phyloP scores from a whole-genome alignment of 176 grass and related monocot genomes.

The Paspalum vaginatum region DNA sequence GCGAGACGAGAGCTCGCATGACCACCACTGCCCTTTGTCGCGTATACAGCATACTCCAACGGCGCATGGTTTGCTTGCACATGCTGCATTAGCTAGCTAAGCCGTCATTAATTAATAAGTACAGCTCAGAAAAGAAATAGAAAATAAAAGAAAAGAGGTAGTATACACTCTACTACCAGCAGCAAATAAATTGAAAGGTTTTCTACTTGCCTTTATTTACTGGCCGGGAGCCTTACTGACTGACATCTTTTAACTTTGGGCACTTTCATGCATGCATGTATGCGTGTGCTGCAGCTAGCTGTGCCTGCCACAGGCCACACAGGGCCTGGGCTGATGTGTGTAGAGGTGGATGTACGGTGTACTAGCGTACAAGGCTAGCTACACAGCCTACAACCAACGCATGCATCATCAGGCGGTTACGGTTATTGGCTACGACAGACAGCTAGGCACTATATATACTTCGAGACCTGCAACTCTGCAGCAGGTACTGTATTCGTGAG shows the following conservation, averaged over 20 bases:
- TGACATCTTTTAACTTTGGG: conserved; percentile 39
- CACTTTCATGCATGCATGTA: conserved; percentile 49
- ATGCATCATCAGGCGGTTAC: too few relatives aligned
- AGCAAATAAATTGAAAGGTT: neutral
- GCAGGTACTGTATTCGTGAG: too few relatives aligned
- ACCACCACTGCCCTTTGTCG: conserved; percentile 42
- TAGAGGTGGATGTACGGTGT: too few relatives aligned
- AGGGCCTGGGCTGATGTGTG: too few relatives aligned
- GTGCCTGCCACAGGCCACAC: too few relatives aligned
- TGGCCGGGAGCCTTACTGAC: neutral
- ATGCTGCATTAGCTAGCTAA: conserved; percentile 25
- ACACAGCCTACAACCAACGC: too few relatives aligned
- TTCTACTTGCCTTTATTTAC: conserved; percentile 4
- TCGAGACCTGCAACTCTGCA: too few relatives aligned
- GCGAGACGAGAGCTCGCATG: conserved; percentile 30
- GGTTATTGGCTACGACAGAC: too few relatives aligned
- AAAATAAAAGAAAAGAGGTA: neutral
- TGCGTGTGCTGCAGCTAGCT: neutral
- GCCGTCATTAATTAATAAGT: neutral
- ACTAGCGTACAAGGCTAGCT: too few relatives aligned
- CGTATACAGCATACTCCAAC: neutral
- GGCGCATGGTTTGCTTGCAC: neutral
- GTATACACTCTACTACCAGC: too few relatives aligned
- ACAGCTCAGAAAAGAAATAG: neutral
- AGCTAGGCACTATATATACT: too few relatives aligned